Conservation (phyloP, 345 rosid genomes). For the Combretum micranthum region DNA sequence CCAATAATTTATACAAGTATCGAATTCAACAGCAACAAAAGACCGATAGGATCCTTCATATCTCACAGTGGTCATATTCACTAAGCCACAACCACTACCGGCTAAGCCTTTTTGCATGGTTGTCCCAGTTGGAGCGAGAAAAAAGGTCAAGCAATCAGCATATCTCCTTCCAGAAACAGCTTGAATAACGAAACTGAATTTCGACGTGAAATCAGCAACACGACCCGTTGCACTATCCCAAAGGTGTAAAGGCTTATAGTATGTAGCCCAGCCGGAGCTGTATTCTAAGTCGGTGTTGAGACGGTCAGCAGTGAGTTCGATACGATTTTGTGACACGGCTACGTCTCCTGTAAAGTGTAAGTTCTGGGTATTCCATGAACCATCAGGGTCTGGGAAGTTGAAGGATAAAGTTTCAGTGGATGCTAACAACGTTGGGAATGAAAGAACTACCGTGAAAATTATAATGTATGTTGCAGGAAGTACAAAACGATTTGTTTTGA, state of each 20-base stretch:
- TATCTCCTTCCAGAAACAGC: background rate
- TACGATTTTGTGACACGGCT: too few relatives aligned
- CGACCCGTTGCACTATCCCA: conserved; percentile 8
- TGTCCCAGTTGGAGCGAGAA: conserved; percentile 11
- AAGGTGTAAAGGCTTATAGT: conserved; percentile 4
- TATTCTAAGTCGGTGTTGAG: background rate
- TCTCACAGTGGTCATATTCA: background rate
- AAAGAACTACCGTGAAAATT: too few relatives aligned
- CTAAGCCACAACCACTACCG: conserved; percentile 3
- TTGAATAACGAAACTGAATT: conserved; percentile 6
- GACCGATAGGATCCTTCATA: too few relatives aligned
- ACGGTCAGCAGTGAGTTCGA: too few relatives aligned
- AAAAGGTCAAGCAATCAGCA: conserved; percentile 11
- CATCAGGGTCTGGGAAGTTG: too few relatives aligned
- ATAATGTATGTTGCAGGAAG: too few relatives aligned
- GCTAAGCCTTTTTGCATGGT: background rate
- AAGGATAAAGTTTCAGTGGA: too few relatives aligned
- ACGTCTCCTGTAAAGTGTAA: too few relatives aligned
- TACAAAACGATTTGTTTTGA: too few relatives aligned
- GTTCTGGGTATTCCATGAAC: too few relatives aligned
- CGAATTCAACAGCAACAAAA: conserved; percentile 13
- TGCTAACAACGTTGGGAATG: too few relatives aligned
- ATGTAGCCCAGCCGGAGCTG: conserved; percentile 13
- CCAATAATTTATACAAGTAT: background rate
- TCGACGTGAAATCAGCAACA: conserved; percentile 5